phyloP scores from a whole-genome alignment of 2,329 filamentous ascomycete species.

The Aspergillus neotritici region DNA sequence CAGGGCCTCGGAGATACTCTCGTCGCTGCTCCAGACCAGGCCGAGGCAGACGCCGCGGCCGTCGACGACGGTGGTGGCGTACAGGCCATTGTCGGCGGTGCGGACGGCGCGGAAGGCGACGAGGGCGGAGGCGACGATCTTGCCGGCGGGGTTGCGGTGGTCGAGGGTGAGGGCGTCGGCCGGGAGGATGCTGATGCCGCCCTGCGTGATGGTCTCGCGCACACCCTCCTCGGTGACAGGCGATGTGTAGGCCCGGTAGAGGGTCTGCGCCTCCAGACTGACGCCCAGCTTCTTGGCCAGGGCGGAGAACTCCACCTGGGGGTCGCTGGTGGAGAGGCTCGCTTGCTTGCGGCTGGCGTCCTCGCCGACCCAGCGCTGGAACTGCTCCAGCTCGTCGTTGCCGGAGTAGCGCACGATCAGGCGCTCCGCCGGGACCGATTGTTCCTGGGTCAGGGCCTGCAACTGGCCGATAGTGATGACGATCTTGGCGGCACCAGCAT shows the following conservation, averaged over 20 bases:
- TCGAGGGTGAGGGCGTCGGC: slow-evolving; percentile 65
- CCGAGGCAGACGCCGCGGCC: slow-evolving; percentile 79
- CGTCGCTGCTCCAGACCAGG: slow-evolving; percentile 87
- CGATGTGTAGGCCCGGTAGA: slow-evolving; percentile 35
- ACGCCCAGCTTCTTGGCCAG: slow-evolving; percentile 35
- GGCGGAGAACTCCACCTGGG: slow-evolving; percentile 30
- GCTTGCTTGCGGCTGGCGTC: slow-evolving; percentile 33
- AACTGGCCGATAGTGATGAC: slow-evolving; percentile 72
- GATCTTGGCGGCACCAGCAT: slow-evolving; percentile 76
- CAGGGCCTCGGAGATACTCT: slow-evolving; percentile 82
- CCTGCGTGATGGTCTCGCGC: slow-evolving; percentile 43
- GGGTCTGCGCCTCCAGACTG: slow-evolving; percentile 35
- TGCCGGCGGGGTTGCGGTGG: slow-evolving; percentile 51
- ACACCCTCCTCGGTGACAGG: slow-evolving; percentile 44
- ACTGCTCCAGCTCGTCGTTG: slow-evolving; percentile 31
- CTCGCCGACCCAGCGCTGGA: slow-evolving; percentile 38
- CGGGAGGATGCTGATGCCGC: slow-evolving; percentile 67
- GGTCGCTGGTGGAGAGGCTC: slow-evolving; percentile 29
- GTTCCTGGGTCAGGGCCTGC: slow-evolving; percentile 46
- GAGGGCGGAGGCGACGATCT: slow-evolving; percentile 63
- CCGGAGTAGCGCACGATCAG: slow-evolving; percentile 51
- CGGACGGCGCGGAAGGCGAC: slow-evolving; percentile 70
- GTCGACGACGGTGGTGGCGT: slow-evolving; percentile 87
- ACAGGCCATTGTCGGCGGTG: slow-evolving; percentile 75
- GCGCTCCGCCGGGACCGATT: slow-evolving; percentile 50